Evolutionary conservation across 139 green algal genomes (phyloP).

Genomic region (Ulvella scutata): DNA sequence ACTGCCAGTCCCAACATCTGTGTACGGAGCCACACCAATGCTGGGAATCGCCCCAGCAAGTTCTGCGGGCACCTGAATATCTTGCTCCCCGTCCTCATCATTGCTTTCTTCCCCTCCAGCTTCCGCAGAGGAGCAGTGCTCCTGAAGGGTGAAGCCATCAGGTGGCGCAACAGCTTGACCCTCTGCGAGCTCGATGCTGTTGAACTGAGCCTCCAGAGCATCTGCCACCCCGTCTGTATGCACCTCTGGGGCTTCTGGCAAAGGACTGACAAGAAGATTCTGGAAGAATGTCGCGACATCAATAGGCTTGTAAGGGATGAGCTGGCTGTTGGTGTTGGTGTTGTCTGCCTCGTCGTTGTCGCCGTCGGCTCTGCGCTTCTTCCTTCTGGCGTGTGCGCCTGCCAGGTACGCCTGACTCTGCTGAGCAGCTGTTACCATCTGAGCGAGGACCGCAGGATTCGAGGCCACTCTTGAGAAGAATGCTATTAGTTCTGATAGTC

Average conservation of each 20-base stretch:
- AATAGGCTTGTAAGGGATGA: not conserved
- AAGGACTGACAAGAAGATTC: not conserved
- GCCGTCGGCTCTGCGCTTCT: not conserved
- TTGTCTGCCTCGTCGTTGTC: not conserved
- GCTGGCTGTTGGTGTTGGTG: not conserved
- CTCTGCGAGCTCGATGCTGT: not conserved
- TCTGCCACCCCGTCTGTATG: not conserved
- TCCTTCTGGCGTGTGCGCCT: not conserved
- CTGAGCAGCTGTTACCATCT: conserved; percentile 20
- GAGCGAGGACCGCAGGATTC: conserved; percentile 59
- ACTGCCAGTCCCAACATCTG: not conserved
- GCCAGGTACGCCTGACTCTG: not conserved
- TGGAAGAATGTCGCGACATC: conserved; percentile 1
- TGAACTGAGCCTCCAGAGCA: not conserved
- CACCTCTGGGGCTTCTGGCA: not conserved
- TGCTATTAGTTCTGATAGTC: conserved; percentile 66
- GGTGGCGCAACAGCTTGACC: not conserved
- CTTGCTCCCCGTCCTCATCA: not conserved
- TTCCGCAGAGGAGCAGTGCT: not conserved
- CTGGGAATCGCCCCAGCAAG: not conserved
- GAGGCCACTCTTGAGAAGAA: conserved; percentile 64
- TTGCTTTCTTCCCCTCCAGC: not conserved
- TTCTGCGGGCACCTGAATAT: not conserved
- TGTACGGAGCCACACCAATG: not conserved
- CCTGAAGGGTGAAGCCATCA: not conserved